phyloP scores from a whole-genome alignment of 306 rosid species.

The Oxytropis ochrocephala region DNA sequence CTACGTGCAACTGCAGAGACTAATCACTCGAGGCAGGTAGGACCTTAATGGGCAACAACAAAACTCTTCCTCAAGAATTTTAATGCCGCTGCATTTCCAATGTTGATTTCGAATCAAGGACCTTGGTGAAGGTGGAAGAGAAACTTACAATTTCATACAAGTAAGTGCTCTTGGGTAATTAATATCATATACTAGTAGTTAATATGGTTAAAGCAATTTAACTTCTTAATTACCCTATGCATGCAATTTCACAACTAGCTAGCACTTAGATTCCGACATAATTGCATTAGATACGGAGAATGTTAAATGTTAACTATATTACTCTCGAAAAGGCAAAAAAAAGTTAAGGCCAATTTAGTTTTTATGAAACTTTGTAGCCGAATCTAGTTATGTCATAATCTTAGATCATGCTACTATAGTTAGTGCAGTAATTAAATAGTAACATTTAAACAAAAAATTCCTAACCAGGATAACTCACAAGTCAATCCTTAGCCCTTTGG shows the following conservation, averaged over 20 bases:
- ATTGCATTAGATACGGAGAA: constrained; percentile 10
- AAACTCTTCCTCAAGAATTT: too few species aligned
- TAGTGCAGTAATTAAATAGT: not conserved
- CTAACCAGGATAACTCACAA: not conserved
- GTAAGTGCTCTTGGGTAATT: too few species aligned
- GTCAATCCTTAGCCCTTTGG: constrained; percentile 25
- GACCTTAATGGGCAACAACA: too few species aligned
- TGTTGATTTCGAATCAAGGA: too few species aligned
- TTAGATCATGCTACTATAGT: constrained; percentile 2
- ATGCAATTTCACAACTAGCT: not conserved
- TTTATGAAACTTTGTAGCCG: not conserved
- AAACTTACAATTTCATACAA: too few species aligned
- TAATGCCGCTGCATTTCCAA: too few species aligned
- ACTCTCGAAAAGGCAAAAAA: constrained; percentile 5
- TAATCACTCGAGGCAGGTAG: too few species aligned
- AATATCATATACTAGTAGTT: not conserved
- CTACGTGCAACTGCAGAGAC: too few species aligned
- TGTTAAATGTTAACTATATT: not conserved
- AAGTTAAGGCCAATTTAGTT: not conserved
- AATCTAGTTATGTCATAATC: constrained; percentile 24
- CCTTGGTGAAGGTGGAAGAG: too few species aligned
- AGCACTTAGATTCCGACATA: constrained; percentile 4
- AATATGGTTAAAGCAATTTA: not conserved
- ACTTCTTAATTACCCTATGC: not conserved
- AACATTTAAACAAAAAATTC: not conserved